Conservation (phyloP, 2,329 filamentous ascomycete species). For the Sphaceloma murrayae region DNA sequence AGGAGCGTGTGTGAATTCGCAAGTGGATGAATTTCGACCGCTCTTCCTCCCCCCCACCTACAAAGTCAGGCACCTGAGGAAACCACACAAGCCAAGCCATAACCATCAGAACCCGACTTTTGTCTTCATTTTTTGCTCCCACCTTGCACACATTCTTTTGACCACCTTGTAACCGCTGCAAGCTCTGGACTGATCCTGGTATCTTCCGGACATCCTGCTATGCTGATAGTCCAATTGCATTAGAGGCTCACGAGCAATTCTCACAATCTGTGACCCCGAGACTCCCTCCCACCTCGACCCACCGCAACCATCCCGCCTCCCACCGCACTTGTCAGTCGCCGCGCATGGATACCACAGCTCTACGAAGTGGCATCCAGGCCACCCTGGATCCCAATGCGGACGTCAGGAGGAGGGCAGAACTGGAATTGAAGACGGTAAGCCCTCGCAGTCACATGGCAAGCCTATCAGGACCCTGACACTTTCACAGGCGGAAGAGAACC, state of each 20-base stretch:
- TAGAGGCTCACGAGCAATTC: constrained; percentile 2
- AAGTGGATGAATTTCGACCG: too few relatives aligned
- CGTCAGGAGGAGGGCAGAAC: constrained; percentile 64
- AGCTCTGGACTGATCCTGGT: not conserved
- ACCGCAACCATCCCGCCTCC: not conserved
- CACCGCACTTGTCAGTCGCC: too few relatives aligned
- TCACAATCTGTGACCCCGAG: not conserved
- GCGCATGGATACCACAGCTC: constrained; percentile 62
- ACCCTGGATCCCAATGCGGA: constrained; percentile 68
- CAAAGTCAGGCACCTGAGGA: too few relatives aligned
- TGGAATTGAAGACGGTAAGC: constrained; percentile 71
- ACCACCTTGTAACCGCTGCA: not conserved
- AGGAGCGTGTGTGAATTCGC: too few relatives aligned
- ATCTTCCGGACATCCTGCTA: not conserved
- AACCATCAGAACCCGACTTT: constrained; percentile 1
- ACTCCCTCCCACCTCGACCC: constrained; percentile 2
- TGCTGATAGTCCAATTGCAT: not conserved
- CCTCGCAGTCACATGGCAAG: not conserved
- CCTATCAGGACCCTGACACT: constrained; percentile 13
- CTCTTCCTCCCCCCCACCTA: too few relatives aligned
- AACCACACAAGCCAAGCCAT: not conserved
- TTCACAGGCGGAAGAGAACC: constrained; percentile 71
- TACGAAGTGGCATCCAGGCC: constrained; percentile 67
- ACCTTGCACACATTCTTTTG: constrained; percentile 6
- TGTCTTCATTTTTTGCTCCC: constrained; percentile 4